These are phyloP conservation scores for Yamadazyma blattariae DNA, from an alignment of 1,139 yeast genomes.

Conservation along the genomic window DNA sequence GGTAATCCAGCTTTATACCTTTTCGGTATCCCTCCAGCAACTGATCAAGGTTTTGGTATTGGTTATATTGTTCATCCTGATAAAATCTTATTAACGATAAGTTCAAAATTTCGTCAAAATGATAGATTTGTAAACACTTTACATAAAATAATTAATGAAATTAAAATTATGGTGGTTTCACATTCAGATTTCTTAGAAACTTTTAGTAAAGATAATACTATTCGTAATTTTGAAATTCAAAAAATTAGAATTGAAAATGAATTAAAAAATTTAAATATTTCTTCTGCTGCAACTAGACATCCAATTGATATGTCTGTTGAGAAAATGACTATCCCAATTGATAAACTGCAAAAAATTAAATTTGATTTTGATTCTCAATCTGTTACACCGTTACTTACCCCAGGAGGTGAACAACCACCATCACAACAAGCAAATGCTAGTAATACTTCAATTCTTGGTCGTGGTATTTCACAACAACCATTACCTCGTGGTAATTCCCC, in stretches of 20 bases:
- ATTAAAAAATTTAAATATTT: slow-evolving; percentile 27
- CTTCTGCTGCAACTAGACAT: slow-evolving; percentile 30
- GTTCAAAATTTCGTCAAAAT: slow-evolving; percentile 75
- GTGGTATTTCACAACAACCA: neutral
- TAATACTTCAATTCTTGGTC: neutral
- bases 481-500: too few relatives aligned
- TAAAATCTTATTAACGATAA: slow-evolving; percentile 54
- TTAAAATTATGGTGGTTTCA: slow-evolving; percentile 45
- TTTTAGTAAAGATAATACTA: slow-evolving; percentile 31
- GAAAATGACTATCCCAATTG: slow-evolving; percentile 18
- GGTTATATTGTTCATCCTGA: slow-evolving; percentile 74
- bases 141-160: slow-evolving; percentile 55
- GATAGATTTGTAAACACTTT: slow-evolving; percentile 63
- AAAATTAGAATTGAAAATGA: slow-evolving; percentile 35
- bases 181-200: slow-evolving; percentile 33
- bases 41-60: slow-evolving; percentile 72
- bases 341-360: slow-evolving; percentile 6
- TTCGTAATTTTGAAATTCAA: slow-evolving; percentile 34
- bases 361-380: neutral
- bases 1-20: slow-evolving; percentile 74
- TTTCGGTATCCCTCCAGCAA: slow-evolving; percentile 77
- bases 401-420: neutral
- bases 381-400: neutral
- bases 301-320: slow-evolving; percentile 35
- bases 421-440: neutral